A percentile compares a stretch with the other conserved stretches of the same genome.
These are phyloP conservation scores for Chrysoporthe deuterocubensis DNA, from an alignment of 2,329 filamentous ascomycete genomes.

Conservation along the genomic window DNA sequence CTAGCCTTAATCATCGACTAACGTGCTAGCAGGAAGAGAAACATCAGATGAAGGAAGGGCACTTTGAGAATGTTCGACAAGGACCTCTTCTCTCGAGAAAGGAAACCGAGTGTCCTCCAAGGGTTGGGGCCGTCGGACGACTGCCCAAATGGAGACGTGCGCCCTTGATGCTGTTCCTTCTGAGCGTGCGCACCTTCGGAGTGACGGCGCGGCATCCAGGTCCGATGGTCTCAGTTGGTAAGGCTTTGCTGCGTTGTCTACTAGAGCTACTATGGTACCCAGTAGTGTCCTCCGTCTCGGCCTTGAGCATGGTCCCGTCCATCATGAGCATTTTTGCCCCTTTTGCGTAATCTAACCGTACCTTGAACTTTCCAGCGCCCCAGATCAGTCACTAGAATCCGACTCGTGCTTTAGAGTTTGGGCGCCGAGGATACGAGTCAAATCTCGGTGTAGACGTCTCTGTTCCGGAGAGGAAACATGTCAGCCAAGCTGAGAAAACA, in stretches of 20 bases:
- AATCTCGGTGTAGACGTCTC: constrained; percentile 2
- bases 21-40: not conserved
- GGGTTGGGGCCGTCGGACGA: not conserved
- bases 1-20: not conserved
- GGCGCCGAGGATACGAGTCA: not conserved
- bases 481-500: constrained; percentile 7
- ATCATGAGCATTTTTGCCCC: not conserved
- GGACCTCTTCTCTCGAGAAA: not conserved
- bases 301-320: not conserved
- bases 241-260: not conserved
- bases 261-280: too few relatives aligned
- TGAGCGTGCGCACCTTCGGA: not conserved
- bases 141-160: not conserved
- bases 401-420: not conserved
- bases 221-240: not conserved
- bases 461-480: not conserved
- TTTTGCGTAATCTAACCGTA: not conserved
- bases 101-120: not conserved
- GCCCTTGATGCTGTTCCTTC: not conserved
- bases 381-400: not conserved
- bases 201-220: not conserved
- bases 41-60: not conserved
- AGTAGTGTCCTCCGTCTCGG: not conserved
- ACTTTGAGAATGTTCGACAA: not conserved
- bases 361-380: not conserved